A percentile compares a stretch with the other conserved stretches of the same genome.
Evolutionary conservation across 495 filamentous ascomycete species (phyloP).

Genomic region (Parathielavia hyrcaniae): DNA sequence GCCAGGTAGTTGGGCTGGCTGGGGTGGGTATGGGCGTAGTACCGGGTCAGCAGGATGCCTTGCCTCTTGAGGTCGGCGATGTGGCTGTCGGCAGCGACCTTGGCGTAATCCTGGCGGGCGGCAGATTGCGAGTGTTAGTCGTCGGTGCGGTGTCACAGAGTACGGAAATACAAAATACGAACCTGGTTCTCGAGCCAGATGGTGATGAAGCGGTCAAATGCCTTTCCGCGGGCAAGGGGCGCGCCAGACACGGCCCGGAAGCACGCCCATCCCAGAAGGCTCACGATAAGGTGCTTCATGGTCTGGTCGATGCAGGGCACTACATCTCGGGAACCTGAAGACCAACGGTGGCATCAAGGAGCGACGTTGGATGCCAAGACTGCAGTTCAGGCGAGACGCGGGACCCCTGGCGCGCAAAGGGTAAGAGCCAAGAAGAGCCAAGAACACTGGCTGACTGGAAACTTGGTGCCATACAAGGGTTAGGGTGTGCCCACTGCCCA

Average conservation of each 20-base stretch:
- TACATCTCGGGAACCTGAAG: not conserved
- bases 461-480: no score
- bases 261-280: constrained; percentile 42
- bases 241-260: constrained; percentile 8
- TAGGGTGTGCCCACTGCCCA: no score
- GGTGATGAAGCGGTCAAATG: constrained; percentile 60
- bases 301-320: constrained; percentile 7
- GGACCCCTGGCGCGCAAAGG: no score
- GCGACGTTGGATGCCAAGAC: constrained; percentile 6
- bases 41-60: constrained; percentile 59
- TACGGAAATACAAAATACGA: constrained; percentile 9
- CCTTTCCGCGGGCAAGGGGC: constrained; percentile 46
- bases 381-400: not conserved
- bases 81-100: constrained; percentile 45
- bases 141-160: not conserved
- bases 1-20: constrained; percentile 46
- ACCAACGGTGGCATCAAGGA: not conserved
- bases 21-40: constrained; percentile 55
- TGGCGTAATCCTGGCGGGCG: constrained; percentile 47
- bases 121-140: not conserved
- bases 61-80: constrained; percentile 51
- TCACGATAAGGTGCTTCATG: constrained; percentile 31
- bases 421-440: no score
- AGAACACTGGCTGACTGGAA: no score
- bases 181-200: constrained; percentile 67